A percentile compares a stretch with the other conserved stretches of the same genome.
Evolutionary conservation across 352 stramenopile species (phyloP).

Genomic region (Pythium dissotocum): DNA sequence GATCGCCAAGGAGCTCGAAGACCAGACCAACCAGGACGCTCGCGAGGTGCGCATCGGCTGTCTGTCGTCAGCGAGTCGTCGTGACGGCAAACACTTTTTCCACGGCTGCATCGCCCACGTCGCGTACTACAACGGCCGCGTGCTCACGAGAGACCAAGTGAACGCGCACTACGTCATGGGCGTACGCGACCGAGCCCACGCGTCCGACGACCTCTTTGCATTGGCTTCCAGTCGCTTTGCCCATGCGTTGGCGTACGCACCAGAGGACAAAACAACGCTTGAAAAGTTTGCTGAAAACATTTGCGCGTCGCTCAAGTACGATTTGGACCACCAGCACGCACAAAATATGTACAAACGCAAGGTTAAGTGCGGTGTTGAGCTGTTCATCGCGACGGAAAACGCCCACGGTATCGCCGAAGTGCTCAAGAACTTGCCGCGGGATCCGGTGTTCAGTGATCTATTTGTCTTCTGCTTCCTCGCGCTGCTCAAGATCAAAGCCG

Average conservation of each 20-base stretch:
- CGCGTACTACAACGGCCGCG: conserved; percentile 71
- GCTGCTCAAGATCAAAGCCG: conserved; percentile 46
- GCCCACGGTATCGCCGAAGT: conserved; percentile 77
- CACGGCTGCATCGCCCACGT: conserved; percentile 82
- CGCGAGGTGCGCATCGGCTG: conserved; percentile 77
- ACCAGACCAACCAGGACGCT: conserved; percentile 54
- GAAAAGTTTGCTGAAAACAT: conserved; percentile 81
- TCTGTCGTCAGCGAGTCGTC: conserved; percentile 52
- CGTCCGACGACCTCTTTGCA: conserved; percentile 78
- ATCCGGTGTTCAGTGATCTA: conserved; percentile 76
- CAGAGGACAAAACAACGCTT: conserved; percentile 65
- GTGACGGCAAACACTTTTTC: conserved; percentile 87
- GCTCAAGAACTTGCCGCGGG: conserved; percentile 72
- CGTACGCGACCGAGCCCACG: conserved; percentile 52
- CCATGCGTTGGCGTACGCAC: conserved; percentile 52
- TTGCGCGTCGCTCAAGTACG: conserved; percentile 78
- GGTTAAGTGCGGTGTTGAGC: conserved; percentile 57
- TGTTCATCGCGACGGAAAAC: conserved; percentile 66
- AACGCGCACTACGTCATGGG: conserved; percentile 78
- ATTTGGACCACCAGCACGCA: conserved; percentile 69
- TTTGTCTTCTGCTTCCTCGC: conserved; percentile 69
- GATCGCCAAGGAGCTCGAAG: conserved; percentile 65
- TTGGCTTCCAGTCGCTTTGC: conserved; percentile 73
- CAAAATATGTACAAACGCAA: conserved; percentile 82
- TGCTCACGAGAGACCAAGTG: conserved; percentile 66